Base-by-base conservation (phyloP, 805 yeast genomes). In the Wickerhamiella siamensis region DNA sequence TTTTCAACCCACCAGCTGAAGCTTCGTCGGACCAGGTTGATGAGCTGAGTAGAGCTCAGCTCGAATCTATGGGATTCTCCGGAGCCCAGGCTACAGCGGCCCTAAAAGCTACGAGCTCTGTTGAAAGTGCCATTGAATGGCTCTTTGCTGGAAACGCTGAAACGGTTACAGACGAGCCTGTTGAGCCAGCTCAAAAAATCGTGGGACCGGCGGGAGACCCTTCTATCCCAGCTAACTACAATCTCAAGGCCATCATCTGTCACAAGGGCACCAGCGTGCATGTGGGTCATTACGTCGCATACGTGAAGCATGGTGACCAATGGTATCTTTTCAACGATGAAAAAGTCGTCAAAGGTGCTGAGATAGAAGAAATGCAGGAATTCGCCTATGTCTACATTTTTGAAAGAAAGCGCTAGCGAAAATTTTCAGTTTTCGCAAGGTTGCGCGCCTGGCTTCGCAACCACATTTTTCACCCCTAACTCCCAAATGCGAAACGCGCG, bases 271-370 rank as follows among this genome's bases (percentile, higher is more conserved):
- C 75, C 2, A 79, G 94, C 10, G 79, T 83, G 1, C 95, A 87
- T 50, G 82, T 94, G 0, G 95, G 95, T 1, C 96, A 86, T 58
- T 86, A 86, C 58, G 95, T 87, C 33, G 82, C 78, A 1, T 86
- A 80, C 52, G 65, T 82, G 26, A 70, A 66, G 43, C 71, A 73
- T 45, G 41, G 57, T 52, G 40, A 55, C 47, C 10, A 66, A 41
- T 84, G 94, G 94, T 78, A 79, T 2, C 63, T 86, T 34, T 87
- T 75, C 62, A 86, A 86, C 55, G 96, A 86, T 56, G 96, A 86
- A 52, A 84, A 83, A 59, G 93, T 86, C 2, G 88, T 80, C 4
- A 41, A 47, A 21, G 67, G 65, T 5, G 66, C 66, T 1, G 64
- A 64, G 31, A 52, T 60, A 6, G 62, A 60, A 17, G 76, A 70